Conservation (phyloP, 805 yeast genomes). For the Candida koratica region DNA sequence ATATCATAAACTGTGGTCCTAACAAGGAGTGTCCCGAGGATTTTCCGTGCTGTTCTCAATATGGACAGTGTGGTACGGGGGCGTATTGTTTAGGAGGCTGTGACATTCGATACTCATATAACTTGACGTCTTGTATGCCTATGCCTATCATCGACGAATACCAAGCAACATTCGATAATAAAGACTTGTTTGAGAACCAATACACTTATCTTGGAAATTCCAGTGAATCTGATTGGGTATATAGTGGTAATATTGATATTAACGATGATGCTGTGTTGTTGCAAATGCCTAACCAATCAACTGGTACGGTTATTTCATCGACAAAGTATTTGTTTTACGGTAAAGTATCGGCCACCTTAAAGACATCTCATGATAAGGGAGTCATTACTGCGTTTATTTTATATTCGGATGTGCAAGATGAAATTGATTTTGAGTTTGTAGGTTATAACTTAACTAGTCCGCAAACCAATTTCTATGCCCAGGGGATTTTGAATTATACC, state of each 20-base stretch:
- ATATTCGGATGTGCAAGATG: constrained; percentile 83
- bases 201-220: constrained; percentile 65
- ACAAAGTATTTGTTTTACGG: constrained; percentile 87
- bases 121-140: constrained; percentile 74
- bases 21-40: constrained; percentile 65
- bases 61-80: constrained; percentile 79
- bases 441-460: constrained; percentile 66
- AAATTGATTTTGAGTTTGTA: constrained; percentile 82
- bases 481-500: constrained; percentile 67
- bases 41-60: constrained; percentile 81
- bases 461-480: constrained; percentile 77
- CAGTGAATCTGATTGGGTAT: constrained; percentile 63
- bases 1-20: constrained; percentile 43
- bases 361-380: constrained; percentile 73
- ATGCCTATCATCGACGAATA: constrained; percentile 62
- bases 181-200: constrained; percentile 20
- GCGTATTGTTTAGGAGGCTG: constrained; percentile 82
- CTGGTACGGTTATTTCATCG: constrained; percentile 79
- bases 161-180: constrained; percentile 31
- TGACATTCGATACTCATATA: constrained; percentile 68
- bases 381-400: constrained; percentile 80
- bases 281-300: constrained; percentile 73
- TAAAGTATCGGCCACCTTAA: constrained; percentile 62
- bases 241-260: constrained; percentile 53
- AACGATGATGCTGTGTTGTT: constrained; percentile 52